Conservation (phyloP, 345 rosid species). For the Turnera subulata region DNA sequence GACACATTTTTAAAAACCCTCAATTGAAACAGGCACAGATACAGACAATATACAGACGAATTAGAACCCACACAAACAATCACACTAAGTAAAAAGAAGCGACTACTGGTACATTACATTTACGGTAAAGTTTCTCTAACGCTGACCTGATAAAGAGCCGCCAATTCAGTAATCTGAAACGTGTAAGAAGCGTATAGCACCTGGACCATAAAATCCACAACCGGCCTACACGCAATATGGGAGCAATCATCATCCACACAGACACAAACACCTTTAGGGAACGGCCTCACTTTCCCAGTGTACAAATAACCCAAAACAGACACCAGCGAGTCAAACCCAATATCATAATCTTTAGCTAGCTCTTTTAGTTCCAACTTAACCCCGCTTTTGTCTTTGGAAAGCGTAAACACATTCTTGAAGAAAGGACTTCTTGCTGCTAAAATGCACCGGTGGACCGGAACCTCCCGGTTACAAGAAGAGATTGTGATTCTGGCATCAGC, state of each 20-base stretch:
- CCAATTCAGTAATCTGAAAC: constrained; percentile 58
- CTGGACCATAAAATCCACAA: constrained; percentile 59
- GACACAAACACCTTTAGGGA: constrained; percentile 38
- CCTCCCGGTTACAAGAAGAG: constrained; percentile 37
- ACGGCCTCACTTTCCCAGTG: constrained; percentile 58
- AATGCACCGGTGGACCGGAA: constrained; percentile 77
- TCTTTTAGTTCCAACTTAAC: constrained; percentile 52
- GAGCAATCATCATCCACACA: constrained; percentile 69
- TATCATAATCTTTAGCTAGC: constrained; percentile 48
- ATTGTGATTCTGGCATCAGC: constrained; percentile 62
- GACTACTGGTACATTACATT: too few species aligned
- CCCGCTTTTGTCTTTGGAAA: constrained; percentile 22
- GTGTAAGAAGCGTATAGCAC: constrained; percentile 64
- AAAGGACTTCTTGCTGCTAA: constrained; percentile 56
- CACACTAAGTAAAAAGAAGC: too few species aligned
- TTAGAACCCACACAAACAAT: too few species aligned
- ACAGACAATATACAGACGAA: too few species aligned
- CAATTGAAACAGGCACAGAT: too few species aligned
- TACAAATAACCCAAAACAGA: constrained; percentile 62
- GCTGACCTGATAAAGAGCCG: constrained; percentile 60
- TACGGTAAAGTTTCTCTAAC: too few species aligned
- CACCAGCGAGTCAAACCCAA: constrained; percentile 50
- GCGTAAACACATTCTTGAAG: constrained; percentile 44
- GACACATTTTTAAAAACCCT: too few species aligned
- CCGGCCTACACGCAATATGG: constrained; percentile 71